Conservation (phyloP, 495 filamentous ascomycete genomes). For the Neurospora pannonica region DNA sequence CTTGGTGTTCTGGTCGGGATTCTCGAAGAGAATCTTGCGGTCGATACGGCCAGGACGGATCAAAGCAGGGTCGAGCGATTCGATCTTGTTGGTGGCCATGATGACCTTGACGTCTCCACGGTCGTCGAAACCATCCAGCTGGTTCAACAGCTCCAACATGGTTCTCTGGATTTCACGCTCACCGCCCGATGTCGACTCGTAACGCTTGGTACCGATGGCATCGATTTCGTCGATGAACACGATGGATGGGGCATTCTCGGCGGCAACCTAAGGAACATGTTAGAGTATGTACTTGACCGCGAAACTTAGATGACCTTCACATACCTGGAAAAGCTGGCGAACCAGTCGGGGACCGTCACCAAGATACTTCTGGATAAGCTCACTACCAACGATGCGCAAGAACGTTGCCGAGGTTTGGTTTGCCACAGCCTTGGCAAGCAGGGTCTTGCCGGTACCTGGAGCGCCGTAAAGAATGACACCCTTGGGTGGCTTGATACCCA, state of each 20-base stretch:
- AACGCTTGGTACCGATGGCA: constrained; percentile 97
- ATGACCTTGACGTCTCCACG: constrained; percentile 99
- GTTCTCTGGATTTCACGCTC: constrained; percentile 97
- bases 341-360: constrained; percentile 93
- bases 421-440: constrained; percentile 94
- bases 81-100: constrained; percentile 99
- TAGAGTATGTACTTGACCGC: constrained; percentile 3
- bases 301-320: neutral
- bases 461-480: constrained; percentile 98
- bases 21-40: constrained; percentile 98
- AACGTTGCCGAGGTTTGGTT: constrained; percentile 99
- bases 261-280: constrained; percentile 54
- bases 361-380: constrained; percentile 98
- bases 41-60: constrained; percentile 98
- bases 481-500: constrained; percentile 99
- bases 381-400: constrained; percentile 93
- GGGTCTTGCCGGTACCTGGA: constrained; percentile 93
- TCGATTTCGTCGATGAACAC: constrained; percentile 99
- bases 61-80: constrained; percentile 89
- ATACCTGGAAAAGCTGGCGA: constrained; percentile 87
- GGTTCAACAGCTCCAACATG: constrained; percentile 97
- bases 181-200: constrained; percentile 93
- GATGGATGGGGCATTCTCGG: constrained; percentile 92
- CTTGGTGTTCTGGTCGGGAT: constrained; percentile 98
- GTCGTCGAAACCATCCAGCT: constrained; percentile 98